Evolutionary conservation across 495 filamentous ascomycete species (phyloP).

Genomic region (Lepraria neglecta): DNA sequence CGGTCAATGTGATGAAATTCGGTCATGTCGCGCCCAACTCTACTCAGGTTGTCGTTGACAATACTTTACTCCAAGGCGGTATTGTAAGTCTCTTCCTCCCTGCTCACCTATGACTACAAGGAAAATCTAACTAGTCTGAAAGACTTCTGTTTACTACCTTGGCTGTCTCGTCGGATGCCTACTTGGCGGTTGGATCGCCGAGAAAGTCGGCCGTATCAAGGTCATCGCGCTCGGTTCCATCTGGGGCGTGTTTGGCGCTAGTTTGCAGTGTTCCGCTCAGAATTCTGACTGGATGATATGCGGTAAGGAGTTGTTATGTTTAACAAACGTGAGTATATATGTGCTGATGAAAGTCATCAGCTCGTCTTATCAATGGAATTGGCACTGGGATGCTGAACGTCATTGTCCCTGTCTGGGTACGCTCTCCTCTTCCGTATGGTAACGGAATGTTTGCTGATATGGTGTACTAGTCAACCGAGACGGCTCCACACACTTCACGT

Average conservation of each 20-base stretch:
- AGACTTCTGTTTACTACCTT: constrained; percentile 40
- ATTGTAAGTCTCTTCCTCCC: constrained; percentile 42
- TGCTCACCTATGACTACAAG: background rate
- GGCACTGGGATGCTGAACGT: constrained; percentile 66
- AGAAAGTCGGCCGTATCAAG: constrained; percentile 54
- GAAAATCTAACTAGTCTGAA: background rate
- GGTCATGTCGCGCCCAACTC: constrained; percentile 47
- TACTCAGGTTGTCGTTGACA: constrained; percentile 46
- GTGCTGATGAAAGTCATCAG: constrained; percentile 16
- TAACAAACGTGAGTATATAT: no score
- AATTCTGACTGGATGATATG: constrained; percentile 66
- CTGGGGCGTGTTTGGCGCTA: constrained; percentile 53
- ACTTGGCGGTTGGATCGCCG: constrained; percentile 54
- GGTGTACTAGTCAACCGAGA: constrained; percentile 48
- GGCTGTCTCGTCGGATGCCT: constrained; percentile 56
- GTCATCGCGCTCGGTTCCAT: constrained; percentile 49
- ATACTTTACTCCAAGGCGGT: constrained; percentile 58
- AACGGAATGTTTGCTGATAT: background rate
- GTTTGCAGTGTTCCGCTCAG: constrained; percentile 53
- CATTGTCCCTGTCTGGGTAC: constrained; percentile 56
- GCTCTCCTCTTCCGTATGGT: constrained; percentile 5
- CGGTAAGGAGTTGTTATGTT: constrained; percentile 30
- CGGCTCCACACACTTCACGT: constrained; percentile 58
- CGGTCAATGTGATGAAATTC: constrained; percentile 55
- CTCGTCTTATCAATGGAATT: constrained; percentile 58